Base-by-base conservation (phyloP, 768 basidiomycete species). In the Guyanaporus albipodus region DNA sequence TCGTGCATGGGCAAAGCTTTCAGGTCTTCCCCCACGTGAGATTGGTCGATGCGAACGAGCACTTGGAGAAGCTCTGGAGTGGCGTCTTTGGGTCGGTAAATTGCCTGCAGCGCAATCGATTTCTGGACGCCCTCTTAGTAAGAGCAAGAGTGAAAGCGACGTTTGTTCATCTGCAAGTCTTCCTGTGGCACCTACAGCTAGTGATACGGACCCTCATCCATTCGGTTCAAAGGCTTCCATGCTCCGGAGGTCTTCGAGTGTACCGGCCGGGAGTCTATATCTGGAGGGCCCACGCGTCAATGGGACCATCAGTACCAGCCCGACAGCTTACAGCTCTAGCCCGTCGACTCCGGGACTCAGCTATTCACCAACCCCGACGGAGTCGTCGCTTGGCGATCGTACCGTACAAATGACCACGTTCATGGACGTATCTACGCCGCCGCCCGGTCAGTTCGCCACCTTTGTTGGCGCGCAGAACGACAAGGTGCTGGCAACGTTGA, bases 81-180 rank as follows among this genome's bases (percentile, higher is more conserved):
- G 90, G 89, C 79, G 88, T n/a, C 79, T 94, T 19, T 93, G 91
- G 90, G 89, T 94, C 32, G 90, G 90, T 46, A 91, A 91, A 67
- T 69, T 73, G 57, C 68, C 69, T 42, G 60, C 62, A 59, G 60
- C 37, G 58, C 59, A 67, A 46, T 58, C 75, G 37, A 43, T 49
- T 52, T 44, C 56, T 17, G 37, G 50, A 59, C 73, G 78, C 42
- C 46, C 73, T 3, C 63, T 84, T 19, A 60, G 64, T 26, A 70
- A 82, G 54, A 70, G 73, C 19, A 77, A 73, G 47, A 83, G 80
- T 44, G 83, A 84, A 55, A 61, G 62, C 4, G 61, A 64, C 58
- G 67, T 53, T 48, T 72, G 37, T 14, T 23, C 50, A 1, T 31
- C 49, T 2, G 52, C 43, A 34, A 49, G 34, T 14, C 12, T 43